A percentile compares a stretch with the other conserved stretches of the same genome.
These are phyloP conservation scores for Candida cerambycidarum DNA, from an alignment of 805 yeast genomes.

Conservation along the genomic window DNA sequence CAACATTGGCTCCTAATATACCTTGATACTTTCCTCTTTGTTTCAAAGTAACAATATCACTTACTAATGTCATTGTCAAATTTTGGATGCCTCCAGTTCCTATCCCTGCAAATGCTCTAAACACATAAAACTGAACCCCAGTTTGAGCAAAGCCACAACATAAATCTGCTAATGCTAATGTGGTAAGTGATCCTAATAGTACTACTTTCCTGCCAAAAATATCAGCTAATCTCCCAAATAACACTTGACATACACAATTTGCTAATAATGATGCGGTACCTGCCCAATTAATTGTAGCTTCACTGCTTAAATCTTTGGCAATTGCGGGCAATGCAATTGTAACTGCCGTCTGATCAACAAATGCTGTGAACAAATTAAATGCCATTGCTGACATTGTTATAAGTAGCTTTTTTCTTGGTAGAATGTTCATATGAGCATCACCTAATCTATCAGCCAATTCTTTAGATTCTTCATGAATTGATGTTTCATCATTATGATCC, in stretches of 20 bases:
- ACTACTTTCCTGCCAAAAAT: slow-evolving; percentile 55
- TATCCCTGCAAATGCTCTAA: slow-evolving; percentile 57
- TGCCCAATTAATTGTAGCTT: slow-evolving; percentile 59
- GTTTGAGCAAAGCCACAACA: slow-evolving; percentile 42
- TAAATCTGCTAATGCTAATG: slow-evolving; percentile 47
- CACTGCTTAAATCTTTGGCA: slow-evolving; percentile 44
- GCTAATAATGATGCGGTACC: slow-evolving; percentile 71
- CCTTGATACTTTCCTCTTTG: slow-evolving; percentile 58
- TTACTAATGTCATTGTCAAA: slow-evolving; percentile 50
- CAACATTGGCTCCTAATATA: slow-evolving; percentile 49
- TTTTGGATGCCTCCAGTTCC: slow-evolving; percentile 60
- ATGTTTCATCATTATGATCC: background rate
- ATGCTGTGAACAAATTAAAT: slow-evolving; percentile 37
- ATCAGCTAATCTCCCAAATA: slow-evolving; percentile 70
- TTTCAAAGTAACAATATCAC: slow-evolving; percentile 55
- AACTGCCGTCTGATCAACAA: slow-evolving; percentile 46
- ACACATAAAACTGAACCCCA: slow-evolving; percentile 45
- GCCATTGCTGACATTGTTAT: slow-evolving; percentile 34
- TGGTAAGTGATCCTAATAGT: slow-evolving; percentile 41
- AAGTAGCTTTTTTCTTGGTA: slow-evolving; percentile 35
- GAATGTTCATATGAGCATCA: slow-evolving; percentile 39
- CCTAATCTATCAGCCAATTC: slow-evolving; percentile 26
- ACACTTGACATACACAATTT: slow-evolving; percentile 71
- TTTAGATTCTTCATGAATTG: background rate
- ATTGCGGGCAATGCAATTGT: slow-evolving; percentile 46